Evolutionary conservation across 768 basidiomycete species (phyloP), one percentile per base, ranked within the genome.

Genomic region (Pisolithus orientalis): DNA sequence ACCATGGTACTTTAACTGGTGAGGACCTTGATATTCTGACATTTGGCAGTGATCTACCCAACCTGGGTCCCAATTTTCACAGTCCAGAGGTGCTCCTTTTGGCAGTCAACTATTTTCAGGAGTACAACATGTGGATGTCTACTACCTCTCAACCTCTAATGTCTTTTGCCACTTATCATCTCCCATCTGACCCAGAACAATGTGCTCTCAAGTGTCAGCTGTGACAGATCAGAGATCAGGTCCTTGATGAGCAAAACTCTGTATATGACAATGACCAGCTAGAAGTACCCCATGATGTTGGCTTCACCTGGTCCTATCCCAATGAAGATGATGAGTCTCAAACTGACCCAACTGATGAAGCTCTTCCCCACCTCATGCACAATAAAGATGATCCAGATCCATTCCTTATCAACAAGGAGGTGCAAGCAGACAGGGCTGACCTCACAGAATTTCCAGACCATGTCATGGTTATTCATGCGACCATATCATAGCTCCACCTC

Each of bases 51-150:
- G 44, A 38, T 10, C 32, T 50, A 38, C 53, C 53, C 16, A 50
- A 54, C 34, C 34, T 54, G 5, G 43, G 49, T 13, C 49, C 53
- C 3, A 49, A 54, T 39, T 54, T 54, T 9, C 53, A 54, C 16
- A 38, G 42, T 5, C 53, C 53, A 4, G 43, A 54, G 32, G 49
- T 49, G 8, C 25, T 54, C 6, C 29, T 39, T 21, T 42, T 32
- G 3, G 43, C 48, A 1, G 46, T 54, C 21, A 17, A 54, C n/a
- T 38, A 50, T 29, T 54, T 47, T 16, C 10, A 21, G 1, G 43
- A 16, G 21, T 50, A 54, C 17, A 54, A 50, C 21, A 2, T 13
- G 7, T 2, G 14, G 11, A 45, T 40, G n/a, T 27, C 24, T 13
- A 28, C 49, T 39, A 47, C 47, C 11, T 39, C 49, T 11, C 25